phyloP scores from a whole-genome alignment of 345 rosid genomes.

The Salix purpurea region DNA sequence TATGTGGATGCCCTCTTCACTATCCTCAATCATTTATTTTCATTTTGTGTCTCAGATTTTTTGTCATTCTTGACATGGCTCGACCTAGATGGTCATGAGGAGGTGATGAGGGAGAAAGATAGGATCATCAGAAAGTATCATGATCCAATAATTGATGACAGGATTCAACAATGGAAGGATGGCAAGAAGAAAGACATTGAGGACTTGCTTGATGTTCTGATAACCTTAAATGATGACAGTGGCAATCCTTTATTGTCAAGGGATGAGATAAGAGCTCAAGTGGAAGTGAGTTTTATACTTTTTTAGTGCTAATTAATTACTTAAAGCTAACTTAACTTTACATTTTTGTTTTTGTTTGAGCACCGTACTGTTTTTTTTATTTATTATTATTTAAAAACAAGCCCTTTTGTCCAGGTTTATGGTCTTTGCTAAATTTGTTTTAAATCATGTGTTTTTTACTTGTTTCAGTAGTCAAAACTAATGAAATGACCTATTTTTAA shows the following conservation, averaged over 20 bases:
- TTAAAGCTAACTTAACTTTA: no score
- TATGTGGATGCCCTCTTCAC: slow-evolving; percentile 43
- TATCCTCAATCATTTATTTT: slow-evolving; percentile 24
- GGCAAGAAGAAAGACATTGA: slow-evolving; percentile 22
- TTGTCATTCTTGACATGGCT: slow-evolving; percentile 38
- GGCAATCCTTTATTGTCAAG: background rate
- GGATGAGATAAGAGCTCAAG: slow-evolving; percentile 7
- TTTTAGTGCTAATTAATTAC: no score
- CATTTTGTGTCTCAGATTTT: slow-evolving; percentile 51
- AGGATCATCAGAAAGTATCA: slow-evolving; percentile 37
- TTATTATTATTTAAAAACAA: no score
- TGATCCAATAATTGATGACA: slow-evolving; percentile 43
- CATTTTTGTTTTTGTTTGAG: no score
- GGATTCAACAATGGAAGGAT: slow-evolving; percentile 30
- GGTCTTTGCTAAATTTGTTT: no score
- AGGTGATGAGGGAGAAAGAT: slow-evolving; percentile 20
- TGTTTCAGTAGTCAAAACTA: no score
- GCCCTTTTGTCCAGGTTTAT: no score
- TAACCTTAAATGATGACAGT: slow-evolving; percentile 9
- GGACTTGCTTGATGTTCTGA: slow-evolving; percentile 47
- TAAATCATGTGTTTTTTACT: no score
- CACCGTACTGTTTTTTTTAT: no score
- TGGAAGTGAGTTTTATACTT: background rate
- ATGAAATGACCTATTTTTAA: no score
- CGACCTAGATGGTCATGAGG: slow-evolving; percentile 55